Base-by-base conservation (phyloP, 495 filamentous ascomycete species). In the Lophiotrema nucula region DNA sequence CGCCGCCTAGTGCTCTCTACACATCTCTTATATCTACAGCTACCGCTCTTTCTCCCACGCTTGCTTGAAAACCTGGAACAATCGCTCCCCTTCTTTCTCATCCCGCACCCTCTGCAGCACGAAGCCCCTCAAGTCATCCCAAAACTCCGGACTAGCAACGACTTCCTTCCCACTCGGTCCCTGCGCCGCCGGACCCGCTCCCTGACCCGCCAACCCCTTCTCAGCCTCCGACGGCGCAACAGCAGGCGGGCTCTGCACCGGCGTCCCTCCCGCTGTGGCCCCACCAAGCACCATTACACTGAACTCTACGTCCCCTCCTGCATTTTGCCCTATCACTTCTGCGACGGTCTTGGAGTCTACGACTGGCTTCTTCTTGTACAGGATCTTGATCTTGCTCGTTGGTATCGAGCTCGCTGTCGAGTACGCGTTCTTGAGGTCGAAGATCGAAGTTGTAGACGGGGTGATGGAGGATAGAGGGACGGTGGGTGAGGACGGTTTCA, bases 211-310 rank as follows among this genome's bases (percentile, higher is more conserved):
- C 51, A 62, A 47, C 31, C 56, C 61, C 43, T 54, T 62, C 58
- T 69, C 67, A 48, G 62, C 64, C 39, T 70, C 67, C 35, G 64
- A 73, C 53, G 62, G 58, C 52, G 70, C 64, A 12, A 68, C 65
- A 55, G 66, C 71, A 25, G 65, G 66, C 12, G 69, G 64, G 28
- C 64, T 59, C 50, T 68, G 18, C 51, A 44, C 70, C 59, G 63
- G 47, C 19, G 58, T 56, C 8, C 71, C 72, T 28, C 26, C 63
- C 4, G 47, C 26, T 26, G 76, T 77, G 18, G 76, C 82, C 10
- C 83, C 84, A 15, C 87, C 89, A 64, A 97, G 85, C 22, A 96
- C 76, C 93, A 98, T 96, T 25, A 95, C 79, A 0, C 80, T 82
- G 50, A 97, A 82, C 74, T 93, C 89, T 70, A 48, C 74, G 24